A percentile compares a stretch with the other conserved stretches of the same genome.
Conservation (phyloP, 1,284 basidiomycete genomes). For the Cutaneotrichosporon spelunceum region DNA sequence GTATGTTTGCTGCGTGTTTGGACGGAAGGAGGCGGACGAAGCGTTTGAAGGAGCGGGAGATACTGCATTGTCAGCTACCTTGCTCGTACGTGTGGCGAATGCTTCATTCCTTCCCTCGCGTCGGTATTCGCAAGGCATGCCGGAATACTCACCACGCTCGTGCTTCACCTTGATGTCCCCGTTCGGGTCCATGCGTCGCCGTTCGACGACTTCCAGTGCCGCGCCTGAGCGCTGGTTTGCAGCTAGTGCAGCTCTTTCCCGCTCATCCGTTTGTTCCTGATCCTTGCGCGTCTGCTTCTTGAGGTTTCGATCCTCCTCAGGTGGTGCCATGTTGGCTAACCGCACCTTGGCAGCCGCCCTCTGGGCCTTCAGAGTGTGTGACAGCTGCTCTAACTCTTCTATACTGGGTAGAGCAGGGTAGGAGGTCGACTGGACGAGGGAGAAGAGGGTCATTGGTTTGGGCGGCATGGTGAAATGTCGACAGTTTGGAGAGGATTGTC, state of each 20-base stretch:
- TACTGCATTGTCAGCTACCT: conserved; percentile 26
- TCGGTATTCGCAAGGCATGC: neutral
- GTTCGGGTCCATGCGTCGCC: conserved; percentile 18
- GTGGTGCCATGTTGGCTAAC: conserved; percentile 62
- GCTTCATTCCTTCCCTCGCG: neutral
- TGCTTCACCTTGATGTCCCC: conserved; percentile 42
- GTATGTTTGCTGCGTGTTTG: conserved; percentile 33
- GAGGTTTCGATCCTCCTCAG: conserved; percentile 64
- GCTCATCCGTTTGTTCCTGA: conserved; percentile 59
- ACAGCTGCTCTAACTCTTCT: conserved; percentile 66
- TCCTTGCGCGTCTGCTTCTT: conserved; percentile 63
- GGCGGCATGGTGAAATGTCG: conserved; percentile 19
- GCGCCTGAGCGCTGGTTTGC: conserved; percentile 34
- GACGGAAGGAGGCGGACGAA: conserved; percentile 36
- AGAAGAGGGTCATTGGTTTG: conserved; percentile 31
- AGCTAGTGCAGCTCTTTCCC: conserved; percentile 56
- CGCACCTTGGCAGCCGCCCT: conserved; percentile 60
- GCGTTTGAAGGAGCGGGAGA: conserved; percentile 46
- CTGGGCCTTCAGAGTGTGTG: conserved; percentile 60
- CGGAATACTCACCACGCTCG: conserved; percentile 31
- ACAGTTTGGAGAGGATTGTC: neutral
- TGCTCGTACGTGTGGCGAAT: neutral
- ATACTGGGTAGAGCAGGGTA: conserved; percentile 60
- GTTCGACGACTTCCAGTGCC: conserved; percentile 37
- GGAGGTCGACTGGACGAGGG: conserved; percentile 38